These are phyloP conservation scores for Didymella segeticola DNA, from an alignment of 2,329 filamentous ascomycete species.

Conservation along the genomic window DNA sequence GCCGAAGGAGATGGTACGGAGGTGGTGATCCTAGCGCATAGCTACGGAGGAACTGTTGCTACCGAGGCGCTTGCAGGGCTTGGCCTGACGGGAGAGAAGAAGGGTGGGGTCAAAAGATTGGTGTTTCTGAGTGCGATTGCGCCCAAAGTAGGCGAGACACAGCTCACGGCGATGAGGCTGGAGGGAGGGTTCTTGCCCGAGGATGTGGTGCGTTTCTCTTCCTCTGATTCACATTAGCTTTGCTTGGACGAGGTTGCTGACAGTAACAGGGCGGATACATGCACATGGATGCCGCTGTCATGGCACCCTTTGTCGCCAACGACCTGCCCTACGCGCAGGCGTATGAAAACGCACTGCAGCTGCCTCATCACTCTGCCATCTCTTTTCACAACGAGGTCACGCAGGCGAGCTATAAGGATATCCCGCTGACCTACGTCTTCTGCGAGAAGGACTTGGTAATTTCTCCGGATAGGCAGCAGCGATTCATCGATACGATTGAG, in stretches of 20 bases:
- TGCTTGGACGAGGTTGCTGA: background rate
- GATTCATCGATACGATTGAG: conserved; percentile 44
- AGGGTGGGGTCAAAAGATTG: conserved; percentile 30
- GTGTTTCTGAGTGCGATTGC: conserved; percentile 24
- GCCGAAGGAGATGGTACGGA: conserved; percentile 36
- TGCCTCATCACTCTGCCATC: conserved; percentile 41
- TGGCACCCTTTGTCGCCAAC: conserved; percentile 17
- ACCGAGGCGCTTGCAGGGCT: conserved; percentile 18
- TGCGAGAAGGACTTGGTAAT: conserved; percentile 47
- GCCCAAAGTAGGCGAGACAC: conserved; percentile 20
- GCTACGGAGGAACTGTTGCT: conserved; percentile 23
- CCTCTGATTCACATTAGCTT: no score
- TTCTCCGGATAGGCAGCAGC: conserved; percentile 35
- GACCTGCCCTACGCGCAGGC: conserved; percentile 29
- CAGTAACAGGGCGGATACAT: conserved; percentile 22
- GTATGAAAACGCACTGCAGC: conserved; percentile 20
- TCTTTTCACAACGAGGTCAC: conserved; percentile 44
- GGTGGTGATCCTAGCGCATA: conserved; percentile 32
- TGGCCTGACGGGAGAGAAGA: conserved; percentile 9
- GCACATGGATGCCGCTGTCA: conserved; percentile 17
- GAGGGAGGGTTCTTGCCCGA: background rate
- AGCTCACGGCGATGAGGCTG: conserved; percentile 11
- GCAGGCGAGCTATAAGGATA: conserved; percentile 49
- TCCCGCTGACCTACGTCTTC: conserved; percentile 50
- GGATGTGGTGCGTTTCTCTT: conserved; percentile 4